phyloP scores from a whole-genome alignment of 208 protist species.

The Novymonas esmeraldas region DNA sequence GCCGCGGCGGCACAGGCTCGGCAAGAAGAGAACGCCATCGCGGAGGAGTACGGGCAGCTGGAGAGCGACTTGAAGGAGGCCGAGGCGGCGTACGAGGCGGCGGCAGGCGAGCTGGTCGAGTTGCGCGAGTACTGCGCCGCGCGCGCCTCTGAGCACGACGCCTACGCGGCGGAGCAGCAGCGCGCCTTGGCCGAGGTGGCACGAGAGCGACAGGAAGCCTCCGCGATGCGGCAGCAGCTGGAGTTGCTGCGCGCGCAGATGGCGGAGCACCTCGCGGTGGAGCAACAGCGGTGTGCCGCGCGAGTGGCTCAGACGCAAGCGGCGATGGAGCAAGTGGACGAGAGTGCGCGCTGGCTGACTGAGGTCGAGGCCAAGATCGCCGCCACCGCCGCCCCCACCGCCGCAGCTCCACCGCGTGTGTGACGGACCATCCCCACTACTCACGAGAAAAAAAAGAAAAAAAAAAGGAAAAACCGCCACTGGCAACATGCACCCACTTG shows the following conservation, averaged over 20 bases:
- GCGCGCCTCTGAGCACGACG: slow-evolving; percentile 11
- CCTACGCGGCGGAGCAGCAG: slow-evolving; percentile 12
- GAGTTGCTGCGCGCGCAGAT: slow-evolving; percentile 25
- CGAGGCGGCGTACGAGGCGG: slow-evolving; percentile 9
- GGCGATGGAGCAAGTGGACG: slow-evolving; percentile 1
- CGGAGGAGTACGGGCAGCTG: slow-evolving; percentile 15
- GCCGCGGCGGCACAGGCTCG: slow-evolving; percentile 3
- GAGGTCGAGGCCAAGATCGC: slow-evolving; percentile 18
- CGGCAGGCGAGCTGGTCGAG: slow-evolving; percentile 13
- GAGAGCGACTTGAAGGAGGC: slow-evolving; percentile 23
- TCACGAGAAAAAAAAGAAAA: neutral
- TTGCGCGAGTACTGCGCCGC: slow-evolving; percentile 12
- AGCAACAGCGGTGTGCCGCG: slow-evolving; percentile 19
- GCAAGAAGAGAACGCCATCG: slow-evolving; percentile 17
- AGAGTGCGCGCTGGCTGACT: slow-evolving; percentile 6
- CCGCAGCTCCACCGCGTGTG: neutral
- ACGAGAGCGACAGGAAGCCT: slow-evolving; percentile 19
- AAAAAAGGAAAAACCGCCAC: too few relatives aligned
- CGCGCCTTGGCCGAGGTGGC: slow-evolving; percentile 16
- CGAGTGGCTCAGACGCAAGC: slow-evolving; percentile 12
- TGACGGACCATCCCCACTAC: neutral
- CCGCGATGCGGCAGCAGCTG: slow-evolving; percentile 16
- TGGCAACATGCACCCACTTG: too few relatives aligned
- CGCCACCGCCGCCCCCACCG: neutral
- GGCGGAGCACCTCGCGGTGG: slow-evolving; percentile 15